Evolutionary conservation across 768 basidiomycete genomes (phyloP).

Genomic region (Rossbeevera mucosa): DNA sequence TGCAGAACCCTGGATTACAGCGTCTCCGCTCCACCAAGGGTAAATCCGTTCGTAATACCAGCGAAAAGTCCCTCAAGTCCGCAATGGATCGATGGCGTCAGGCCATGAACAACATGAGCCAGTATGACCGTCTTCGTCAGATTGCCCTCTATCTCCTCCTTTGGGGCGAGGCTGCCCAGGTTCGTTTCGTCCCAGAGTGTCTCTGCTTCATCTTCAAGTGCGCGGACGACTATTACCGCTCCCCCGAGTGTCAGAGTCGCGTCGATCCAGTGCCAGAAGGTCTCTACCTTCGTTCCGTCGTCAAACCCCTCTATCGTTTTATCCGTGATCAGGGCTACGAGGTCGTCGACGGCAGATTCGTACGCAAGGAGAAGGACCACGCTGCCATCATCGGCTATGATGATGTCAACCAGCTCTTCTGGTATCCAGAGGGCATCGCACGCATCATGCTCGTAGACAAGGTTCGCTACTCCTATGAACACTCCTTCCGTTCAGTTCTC

Average conservation of each 20-base stretch:
- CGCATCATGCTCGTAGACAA: conserved; percentile 86
- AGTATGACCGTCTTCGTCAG: conserved; percentile 95
- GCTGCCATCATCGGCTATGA: conserved; percentile 96
- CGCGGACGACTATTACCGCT: conserved; percentile 98
- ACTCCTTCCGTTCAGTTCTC: not conserved
- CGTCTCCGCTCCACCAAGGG: conserved; percentile 73
- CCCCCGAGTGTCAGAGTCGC: conserved; percentile 93
- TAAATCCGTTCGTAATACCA: conserved; percentile 50
- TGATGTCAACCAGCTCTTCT: conserved; percentile 98
- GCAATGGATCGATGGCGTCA: conserved; percentile 93
- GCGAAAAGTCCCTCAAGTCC: conserved; percentile 65
- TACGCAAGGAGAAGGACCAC: conserved; percentile 90
- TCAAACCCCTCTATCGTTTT: conserved; percentile 94
- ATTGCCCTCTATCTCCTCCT: conserved; percentile 92
- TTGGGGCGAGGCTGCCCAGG: conserved; percentile 98
- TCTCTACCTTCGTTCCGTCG: conserved; percentile 83
- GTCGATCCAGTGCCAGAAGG: conserved; percentile 93
- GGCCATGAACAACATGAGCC: conserved; percentile 98
- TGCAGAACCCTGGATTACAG: conserved; percentile 85
- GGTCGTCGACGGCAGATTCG: conserved; percentile 91
- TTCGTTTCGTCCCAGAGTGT: conserved; percentile 94
- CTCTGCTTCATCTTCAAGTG: conserved; percentile 99
- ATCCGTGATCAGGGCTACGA: conserved; percentile 98
- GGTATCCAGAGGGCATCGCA: conserved; percentile 98
- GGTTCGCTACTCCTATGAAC: conserved; percentile 38